A percentile compares a stretch with the other conserved stretches of the same genome.
Conservation (phyloP, 495 filamentous ascomycete genomes). For the Podospora tetraspora region DNA sequence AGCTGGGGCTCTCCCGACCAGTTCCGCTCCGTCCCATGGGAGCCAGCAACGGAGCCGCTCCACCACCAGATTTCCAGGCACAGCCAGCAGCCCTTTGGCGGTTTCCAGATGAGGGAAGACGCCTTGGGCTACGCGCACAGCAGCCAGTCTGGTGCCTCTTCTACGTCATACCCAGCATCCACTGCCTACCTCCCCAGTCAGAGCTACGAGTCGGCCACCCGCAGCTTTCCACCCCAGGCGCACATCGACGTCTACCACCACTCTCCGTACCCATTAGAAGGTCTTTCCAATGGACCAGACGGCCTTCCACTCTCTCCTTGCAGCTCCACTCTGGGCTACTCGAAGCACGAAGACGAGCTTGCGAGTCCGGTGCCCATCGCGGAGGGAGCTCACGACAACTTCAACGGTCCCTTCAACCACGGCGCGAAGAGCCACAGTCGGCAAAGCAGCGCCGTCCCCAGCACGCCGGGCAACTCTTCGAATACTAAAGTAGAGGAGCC, state of each 20-base stretch:
- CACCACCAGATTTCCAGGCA: conserved; percentile 7
- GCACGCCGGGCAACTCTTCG: conserved; percentile 4
- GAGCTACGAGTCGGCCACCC: conserved; percentile 1
- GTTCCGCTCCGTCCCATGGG: conserved; percentile 19
- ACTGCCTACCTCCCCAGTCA: conserved; percentile 8
- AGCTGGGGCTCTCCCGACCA: conserved; percentile 28
- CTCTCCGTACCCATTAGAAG: background rate
- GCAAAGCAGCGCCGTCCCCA: conserved; percentile 9
- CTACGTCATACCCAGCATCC: conserved; percentile 14
- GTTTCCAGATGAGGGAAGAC: background rate
- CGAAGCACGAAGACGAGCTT: background rate
- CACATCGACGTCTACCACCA: background rate
- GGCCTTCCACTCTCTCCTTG: background rate
- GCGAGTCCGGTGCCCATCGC: conserved; percentile 7
- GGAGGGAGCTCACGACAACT: background rate
- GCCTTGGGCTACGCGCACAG: background rate
- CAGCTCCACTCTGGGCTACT: background rate
- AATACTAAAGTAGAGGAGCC: conserved; percentile 46
- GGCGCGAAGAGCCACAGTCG: conserved; percentile 3
- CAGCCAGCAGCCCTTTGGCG: background rate
- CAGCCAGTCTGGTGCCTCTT: background rate
- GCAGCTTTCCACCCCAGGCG: background rate
- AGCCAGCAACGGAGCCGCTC: conserved; percentile 12
- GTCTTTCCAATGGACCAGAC: background rate
- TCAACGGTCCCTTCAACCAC: background rate